Conservation (phyloP, 176 grass and related monocot genomes). For the Triticum turgidum region DNA sequence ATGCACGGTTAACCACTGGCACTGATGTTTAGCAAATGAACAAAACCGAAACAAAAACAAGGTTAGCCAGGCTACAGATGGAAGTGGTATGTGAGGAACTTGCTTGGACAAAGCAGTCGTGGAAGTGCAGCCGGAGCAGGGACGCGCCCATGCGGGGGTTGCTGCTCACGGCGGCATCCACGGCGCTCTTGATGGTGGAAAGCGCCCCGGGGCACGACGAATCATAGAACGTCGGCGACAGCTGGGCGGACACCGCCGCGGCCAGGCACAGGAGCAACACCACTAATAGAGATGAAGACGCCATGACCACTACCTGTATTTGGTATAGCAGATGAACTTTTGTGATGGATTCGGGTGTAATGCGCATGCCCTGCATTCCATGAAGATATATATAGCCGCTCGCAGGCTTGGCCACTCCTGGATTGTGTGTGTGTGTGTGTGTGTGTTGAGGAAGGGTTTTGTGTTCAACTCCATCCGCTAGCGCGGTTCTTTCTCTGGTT, state of each 20-base stretch:
- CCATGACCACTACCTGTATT: constrained; percentile 13
- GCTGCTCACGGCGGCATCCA: constrained; percentile 38
- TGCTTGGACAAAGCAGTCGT: constrained; percentile 78
- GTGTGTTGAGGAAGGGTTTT: too few species aligned
- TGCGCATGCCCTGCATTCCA: constrained; percentile 15
- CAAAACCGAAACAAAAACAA: not conserved
- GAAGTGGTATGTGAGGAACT: not conserved
- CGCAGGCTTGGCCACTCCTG: not conserved
- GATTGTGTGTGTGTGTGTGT: too few species aligned
- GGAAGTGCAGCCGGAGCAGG: constrained; percentile 77
- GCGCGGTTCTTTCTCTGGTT: too few species aligned
- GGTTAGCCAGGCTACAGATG: not conserved
- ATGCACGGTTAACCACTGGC: too few species aligned
- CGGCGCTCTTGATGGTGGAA: constrained; percentile 57
- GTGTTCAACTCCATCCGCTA: too few species aligned
- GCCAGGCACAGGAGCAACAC: constrained; percentile 34
- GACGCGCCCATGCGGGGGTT: constrained; percentile 72
- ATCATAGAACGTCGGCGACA: constrained; percentile 75
- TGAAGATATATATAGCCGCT: constrained; percentile 35
- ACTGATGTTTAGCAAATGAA: too few species aligned
- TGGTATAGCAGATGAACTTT: too few species aligned
- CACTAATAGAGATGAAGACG: not conserved
- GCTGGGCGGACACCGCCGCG: constrained; percentile 47
- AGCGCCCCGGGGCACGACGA: constrained; percentile 53
- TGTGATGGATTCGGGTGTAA: constrained; percentile 12